Base-by-base conservation (phyloP, 2,329 filamentous ascomycete genomes). In the Juglanconis juglandina region DNA sequence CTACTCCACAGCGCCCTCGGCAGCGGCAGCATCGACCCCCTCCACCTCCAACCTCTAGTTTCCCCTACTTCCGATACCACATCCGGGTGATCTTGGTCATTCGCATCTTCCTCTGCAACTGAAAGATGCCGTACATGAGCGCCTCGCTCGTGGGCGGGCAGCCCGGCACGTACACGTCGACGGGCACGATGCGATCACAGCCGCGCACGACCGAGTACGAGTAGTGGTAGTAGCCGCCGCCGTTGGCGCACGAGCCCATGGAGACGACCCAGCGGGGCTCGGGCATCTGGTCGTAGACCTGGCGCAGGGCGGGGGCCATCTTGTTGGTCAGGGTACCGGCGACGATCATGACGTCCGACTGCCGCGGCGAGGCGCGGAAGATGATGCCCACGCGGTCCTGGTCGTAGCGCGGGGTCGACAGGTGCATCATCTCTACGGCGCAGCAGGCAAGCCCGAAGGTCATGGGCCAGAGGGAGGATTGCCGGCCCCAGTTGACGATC, bases 241-340 rank as follows among this genome's bases (percentile, higher is more conserved):
- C 87, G 69, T 90, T 90, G 33, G 87, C 87, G 69, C 87, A 90
- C 59, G 81, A 86, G 6, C 87, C 87, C 87, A 89, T 89, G 66
- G 83, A 87, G 65, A 89, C 84, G 30, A 80, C 91, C 91, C 91
- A 96, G 71, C 89, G 84, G 17, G 92, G 92, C 37, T 96, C 92
- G 35, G 92, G 91, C 92, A 96, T 96, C 81, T 96, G 92, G 75
- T 96, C 92, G 79, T 96, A 96, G 64, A 96, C 89, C 77, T 95
- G 91, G 75, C 92, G 84, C 71, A 96, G 79, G 39, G 92, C 92
- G 2, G 92, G 91, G 1, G 91, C 92, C 92, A 96, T 96, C 81
- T 96, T 96, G 82, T 96, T 96, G 68, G 91, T 96, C 64, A 96
- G 84, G 35, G 92, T 96, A 62, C 92, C 92, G 33, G 92, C 92